Conservation (phyloP, 2,329 filamentous ascomycete genomes). For the Alternaria novae-zelandiae region DNA sequence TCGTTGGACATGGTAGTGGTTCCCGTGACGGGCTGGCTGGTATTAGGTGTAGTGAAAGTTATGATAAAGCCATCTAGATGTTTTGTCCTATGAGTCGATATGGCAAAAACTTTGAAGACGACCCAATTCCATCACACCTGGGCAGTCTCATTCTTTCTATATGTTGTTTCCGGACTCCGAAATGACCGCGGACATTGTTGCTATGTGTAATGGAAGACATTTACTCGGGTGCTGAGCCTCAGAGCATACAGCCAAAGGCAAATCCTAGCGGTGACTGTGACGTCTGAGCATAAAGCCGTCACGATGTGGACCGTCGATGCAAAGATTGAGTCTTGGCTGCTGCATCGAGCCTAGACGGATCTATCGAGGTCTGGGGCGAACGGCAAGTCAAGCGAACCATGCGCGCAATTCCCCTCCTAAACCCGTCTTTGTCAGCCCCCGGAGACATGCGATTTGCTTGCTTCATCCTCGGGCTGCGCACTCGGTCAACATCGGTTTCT, state of each 20-base stretch:
- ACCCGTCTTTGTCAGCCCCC: conserved; percentile 12
- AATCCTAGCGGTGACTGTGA: conserved; percentile 24
- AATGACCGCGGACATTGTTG: conserved; percentile 14
- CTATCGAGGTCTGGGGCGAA: background rate
- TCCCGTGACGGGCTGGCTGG: background rate
- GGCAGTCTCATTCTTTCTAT: conserved; percentile 19
- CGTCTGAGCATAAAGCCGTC: conserved; percentile 21
- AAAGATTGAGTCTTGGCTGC: conserved; percentile 36
- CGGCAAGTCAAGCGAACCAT: conserved; percentile 10
- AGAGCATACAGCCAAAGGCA: background rate
- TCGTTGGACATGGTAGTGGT: background rate
- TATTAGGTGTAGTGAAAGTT: background rate
- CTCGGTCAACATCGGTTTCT: conserved; percentile 18
- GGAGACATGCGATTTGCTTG: conserved; percentile 15
- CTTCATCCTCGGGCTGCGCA: conserved; percentile 15
- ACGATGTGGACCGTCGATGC: conserved; percentile 24
- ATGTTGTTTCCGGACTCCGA: conserved; percentile 13
- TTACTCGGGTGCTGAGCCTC: conserved; percentile 18
- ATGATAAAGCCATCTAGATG: background rate
- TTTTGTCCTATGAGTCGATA: background rate
- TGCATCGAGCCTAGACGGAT: conserved; percentile 11
- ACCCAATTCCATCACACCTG: background rate
- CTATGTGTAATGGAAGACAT: conserved; percentile 17
- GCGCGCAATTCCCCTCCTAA: background rate
- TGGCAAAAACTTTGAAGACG: background rate